These are phyloP conservation scores for Polytrichum formosum DNA, from an alignment of 225 moss, liverwort and hornwort species.

Conservation along the genomic window DNA sequence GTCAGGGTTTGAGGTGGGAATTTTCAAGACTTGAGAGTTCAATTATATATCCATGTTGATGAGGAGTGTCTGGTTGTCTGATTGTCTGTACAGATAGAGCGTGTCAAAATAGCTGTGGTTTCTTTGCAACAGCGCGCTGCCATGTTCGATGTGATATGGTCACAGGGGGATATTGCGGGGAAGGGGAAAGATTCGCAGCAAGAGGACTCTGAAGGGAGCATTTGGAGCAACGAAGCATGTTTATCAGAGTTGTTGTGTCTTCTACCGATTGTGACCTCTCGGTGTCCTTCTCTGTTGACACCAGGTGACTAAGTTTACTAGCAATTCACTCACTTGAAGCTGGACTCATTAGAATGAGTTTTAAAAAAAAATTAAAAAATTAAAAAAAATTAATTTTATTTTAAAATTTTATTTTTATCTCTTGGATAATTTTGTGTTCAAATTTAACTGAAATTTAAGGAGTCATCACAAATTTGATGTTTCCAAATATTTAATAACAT, in stretches of 20 bases:
- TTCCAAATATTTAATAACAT: no score
- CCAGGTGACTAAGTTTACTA: conserved; percentile 46
- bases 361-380: no score
- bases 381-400: no score
- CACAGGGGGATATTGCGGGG: conserved; percentile 21
- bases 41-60: no score
- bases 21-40: no score
- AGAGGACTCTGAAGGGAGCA: conserved; percentile 71
- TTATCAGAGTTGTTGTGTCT: conserved; percentile 75
- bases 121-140: conserved; percentile 69
- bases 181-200: conserved; percentile 32
- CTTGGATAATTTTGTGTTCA: background rate
- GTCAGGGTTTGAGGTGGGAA: conserved; percentile 66
- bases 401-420: no score
- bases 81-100: conserved; percentile 41
- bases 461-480: no score
- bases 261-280: conserved; percentile 73
- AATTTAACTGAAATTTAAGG: no score
- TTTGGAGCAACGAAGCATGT: conserved; percentile 97
- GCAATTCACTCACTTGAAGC: background rate
- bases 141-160: conserved; percentile 39
- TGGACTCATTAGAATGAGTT: background rate
- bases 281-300: conserved; percentile 73
- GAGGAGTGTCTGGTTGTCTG: background rate
- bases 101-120: conserved; percentile 65